Evolutionary conservation across 2,329 filamentous ascomycete species (phyloP).

Genomic region (Xylaria sp.): DNA sequence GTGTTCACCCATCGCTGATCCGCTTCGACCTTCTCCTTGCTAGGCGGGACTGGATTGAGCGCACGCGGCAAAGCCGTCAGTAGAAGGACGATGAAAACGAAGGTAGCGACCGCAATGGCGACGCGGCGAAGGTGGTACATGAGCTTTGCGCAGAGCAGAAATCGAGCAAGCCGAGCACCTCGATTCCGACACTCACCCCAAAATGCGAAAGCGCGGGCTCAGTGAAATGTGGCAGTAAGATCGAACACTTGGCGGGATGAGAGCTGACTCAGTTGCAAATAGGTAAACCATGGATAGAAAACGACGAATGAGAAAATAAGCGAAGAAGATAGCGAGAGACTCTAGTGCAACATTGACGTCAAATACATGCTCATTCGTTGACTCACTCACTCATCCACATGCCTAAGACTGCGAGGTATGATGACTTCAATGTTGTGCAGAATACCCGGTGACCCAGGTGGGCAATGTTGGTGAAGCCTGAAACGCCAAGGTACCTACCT

Average conservation of each 20-base stretch:
- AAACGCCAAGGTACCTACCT: slow-evolving; percentile 6
- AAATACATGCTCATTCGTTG: slow-evolving; percentile 6
- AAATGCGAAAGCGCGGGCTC: not conserved
- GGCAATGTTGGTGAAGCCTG: not conserved
- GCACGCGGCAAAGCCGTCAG: slow-evolving; percentile 63
- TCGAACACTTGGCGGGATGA: not conserved
- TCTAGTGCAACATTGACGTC: not conserved
- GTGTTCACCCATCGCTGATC: slow-evolving; percentile 76
- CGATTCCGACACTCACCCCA: too few relatives aligned
- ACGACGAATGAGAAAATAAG: not conserved
- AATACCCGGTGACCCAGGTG: not conserved
- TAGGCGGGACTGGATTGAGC: slow-evolving; percentile 72
- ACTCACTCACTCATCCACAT: not conserved
- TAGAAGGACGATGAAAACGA: slow-evolving; percentile 60
- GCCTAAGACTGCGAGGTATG: not conserved
- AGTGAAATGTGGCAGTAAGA: not conserved
- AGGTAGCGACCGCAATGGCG: slow-evolving; percentile 53
- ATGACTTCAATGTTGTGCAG: not conserved
- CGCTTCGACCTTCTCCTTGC: slow-evolving; percentile 69
- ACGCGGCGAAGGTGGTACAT: slow-evolving; percentile 63
- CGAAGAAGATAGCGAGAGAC: slow-evolving; percentile 8
- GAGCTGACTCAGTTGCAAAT: not conserved
- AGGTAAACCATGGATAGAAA: not conserved
- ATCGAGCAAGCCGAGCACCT: not conserved
- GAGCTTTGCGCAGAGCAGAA: not conserved